These are phyloP conservation scores for Mrakia gelida DNA, from an alignment of 768 basidiomycete species.

Conservation along the genomic window DNA sequence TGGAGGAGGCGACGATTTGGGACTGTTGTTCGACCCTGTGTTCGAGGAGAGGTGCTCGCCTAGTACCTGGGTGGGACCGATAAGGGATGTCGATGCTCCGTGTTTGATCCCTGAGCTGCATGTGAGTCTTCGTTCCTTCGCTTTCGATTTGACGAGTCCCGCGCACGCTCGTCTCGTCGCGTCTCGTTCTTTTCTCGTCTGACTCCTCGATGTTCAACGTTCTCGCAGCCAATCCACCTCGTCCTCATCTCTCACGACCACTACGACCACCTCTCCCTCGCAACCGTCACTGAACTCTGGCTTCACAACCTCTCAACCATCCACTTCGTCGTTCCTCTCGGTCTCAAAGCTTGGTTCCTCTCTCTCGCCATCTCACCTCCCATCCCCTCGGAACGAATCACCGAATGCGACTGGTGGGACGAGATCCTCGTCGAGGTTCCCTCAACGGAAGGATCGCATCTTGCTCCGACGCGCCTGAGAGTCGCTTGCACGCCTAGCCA, in stretches of 20 bases:
- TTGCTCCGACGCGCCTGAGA: conserved; percentile 3
- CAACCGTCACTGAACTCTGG: conserved; percentile 6
- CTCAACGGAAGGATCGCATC: neutral
- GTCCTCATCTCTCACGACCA: conserved; percentile 30
- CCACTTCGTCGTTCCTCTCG: conserved; percentile 30
- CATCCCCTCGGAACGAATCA: conserved; percentile 22
- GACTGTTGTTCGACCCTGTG: conserved; percentile 29
- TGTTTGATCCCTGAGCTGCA: conserved; percentile 22
- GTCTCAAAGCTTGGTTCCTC: conserved; percentile 23
- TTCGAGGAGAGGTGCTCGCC: conserved; percentile 30
- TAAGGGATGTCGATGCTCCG: conserved; percentile 14
- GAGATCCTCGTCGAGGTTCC: conserved; percentile 1
- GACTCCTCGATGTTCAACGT: too few species aligned
- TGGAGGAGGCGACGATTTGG: neutral
- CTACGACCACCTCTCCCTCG: conserved; percentile 27
- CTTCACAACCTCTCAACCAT: neutral
- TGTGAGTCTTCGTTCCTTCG: conserved; percentile 12
- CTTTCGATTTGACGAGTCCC: too few species aligned
- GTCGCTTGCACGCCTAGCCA: conserved; percentile 30
- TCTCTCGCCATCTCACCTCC: neutral
- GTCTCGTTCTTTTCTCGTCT: neutral
- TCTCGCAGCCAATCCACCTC: conserved; percentile 28
- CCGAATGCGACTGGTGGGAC: conserved; percentile 32
- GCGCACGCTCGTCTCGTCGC: neutral
- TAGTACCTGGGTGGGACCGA: conserved; percentile 17